Evolutionary conservation across 177 flowering plant species (phyloP).

Genomic region (Telopea speciosissima): DNA sequence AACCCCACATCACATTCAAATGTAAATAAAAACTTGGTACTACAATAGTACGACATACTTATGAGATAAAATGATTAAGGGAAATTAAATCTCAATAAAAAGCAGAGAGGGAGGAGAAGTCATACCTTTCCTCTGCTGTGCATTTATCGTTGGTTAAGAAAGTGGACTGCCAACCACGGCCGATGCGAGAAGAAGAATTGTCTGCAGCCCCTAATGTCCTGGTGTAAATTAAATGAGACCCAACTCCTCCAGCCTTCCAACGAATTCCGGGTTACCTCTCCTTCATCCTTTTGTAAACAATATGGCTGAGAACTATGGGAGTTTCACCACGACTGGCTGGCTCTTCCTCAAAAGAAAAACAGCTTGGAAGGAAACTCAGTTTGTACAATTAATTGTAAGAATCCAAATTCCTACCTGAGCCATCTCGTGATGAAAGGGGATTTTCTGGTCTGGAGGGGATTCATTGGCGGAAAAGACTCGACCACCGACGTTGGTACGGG

Average conservation of each 20-base stretch:
- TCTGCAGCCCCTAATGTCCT: slow-evolving; percentile 69
- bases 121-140: slow-evolving; percentile 81
- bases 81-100: no score
- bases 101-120: background rate
- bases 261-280: slow-evolving; percentile 72
- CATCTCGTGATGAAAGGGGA: slow-evolving; percentile 93
- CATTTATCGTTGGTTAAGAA: slow-evolving; percentile 74
- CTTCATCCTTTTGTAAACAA: slow-evolving; percentile 76
- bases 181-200: slow-evolving; percentile 83
- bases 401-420: slow-evolving; percentile 47
- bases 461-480: slow-evolving; percentile 88
- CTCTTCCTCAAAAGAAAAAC: slow-evolving; percentile 89
- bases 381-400: background rate
- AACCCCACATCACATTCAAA: no score
- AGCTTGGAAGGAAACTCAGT: slow-evolving; percentile 77
- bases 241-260: slow-evolving; percentile 54
- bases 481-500: slow-evolving; percentile 66
- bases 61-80: background rate
- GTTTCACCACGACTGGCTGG: slow-evolving; percentile 85
- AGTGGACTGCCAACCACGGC: slow-evolving; percentile 93
- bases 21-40: background rate
- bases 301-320: slow-evolving; percentile 83
- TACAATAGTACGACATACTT: background rate
- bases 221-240: slow-evolving; percentile 75
- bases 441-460: slow-evolving; percentile 83